Evolutionary conservation across 2,329 filamentous ascomycete genomes (phyloP).

Genomic region (Helotiales sp.): DNA sequence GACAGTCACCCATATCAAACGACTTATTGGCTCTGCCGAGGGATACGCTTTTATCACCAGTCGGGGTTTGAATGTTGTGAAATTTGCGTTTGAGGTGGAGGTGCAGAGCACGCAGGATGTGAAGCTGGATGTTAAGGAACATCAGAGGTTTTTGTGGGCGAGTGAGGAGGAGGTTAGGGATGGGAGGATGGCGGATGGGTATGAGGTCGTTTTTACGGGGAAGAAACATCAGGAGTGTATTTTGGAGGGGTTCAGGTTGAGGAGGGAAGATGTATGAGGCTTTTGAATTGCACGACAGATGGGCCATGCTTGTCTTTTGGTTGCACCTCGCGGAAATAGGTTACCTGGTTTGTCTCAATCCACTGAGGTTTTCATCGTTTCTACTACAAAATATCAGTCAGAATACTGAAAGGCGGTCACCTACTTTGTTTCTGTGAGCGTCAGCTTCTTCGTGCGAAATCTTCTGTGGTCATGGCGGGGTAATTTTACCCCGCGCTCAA

Average conservation of each 20-base stretch:
- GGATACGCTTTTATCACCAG: neutral
- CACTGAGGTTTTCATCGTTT: no score
- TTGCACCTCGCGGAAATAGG: no score
- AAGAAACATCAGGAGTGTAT: constrained; percentile 5
- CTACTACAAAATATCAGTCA: no score
- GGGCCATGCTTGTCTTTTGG: no score
- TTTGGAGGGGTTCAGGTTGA: constrained; percentile 17
- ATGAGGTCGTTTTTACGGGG: constrained; percentile 12
- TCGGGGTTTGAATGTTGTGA: constrained; percentile 11
- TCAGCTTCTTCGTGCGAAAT: neutral
- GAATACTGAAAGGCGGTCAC: no score
- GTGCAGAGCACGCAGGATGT: constrained; percentile 7
- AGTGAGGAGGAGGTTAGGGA: constrained; percentile 21
- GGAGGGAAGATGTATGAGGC: constrained; percentile 4
- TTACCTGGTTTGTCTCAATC: no score
- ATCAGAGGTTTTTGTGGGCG: constrained; percentile 19
- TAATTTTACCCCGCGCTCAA: neutral
- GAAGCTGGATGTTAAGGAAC: constrained; percentile 21
- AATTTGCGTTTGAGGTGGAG: constrained; percentile 26
- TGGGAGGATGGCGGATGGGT: constrained; percentile 4
- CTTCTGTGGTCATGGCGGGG: neutral
- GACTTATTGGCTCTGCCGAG: neutral
- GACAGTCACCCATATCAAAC: neutral
- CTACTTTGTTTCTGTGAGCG: neutral
- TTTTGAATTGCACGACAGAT: neutral